These are phyloP conservation scores for Fragaria nilgerrensis DNA, from an alignment of 306 rosid genomes.

Conservation along the genomic window DNA sequence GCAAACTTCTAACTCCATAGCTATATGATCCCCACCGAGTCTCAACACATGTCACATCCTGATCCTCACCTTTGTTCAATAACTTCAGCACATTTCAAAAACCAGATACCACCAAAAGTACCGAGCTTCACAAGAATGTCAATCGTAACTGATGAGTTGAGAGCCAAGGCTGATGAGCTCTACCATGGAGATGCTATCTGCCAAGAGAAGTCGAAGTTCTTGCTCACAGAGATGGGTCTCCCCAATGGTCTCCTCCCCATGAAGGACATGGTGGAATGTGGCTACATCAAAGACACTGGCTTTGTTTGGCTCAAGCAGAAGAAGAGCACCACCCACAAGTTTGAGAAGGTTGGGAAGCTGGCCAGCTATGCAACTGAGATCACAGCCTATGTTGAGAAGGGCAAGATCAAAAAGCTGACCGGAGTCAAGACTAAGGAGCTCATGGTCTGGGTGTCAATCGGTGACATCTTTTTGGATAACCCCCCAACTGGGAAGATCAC, in stretches of 20 bases:
- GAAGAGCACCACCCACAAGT: slow-evolving; percentile 61
- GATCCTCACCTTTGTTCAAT: not conserved
- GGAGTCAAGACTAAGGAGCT: slow-evolving; percentile 93
- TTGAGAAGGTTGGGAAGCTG: slow-evolving; percentile 65
- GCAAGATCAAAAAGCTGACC: slow-evolving; percentile 68
- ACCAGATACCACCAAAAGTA: not conserved
- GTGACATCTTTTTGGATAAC: slow-evolving; percentile 65
- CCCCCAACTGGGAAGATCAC: slow-evolving; percentile 76
- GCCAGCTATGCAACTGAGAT: slow-evolving; percentile 64
- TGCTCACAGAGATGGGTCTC: slow-evolving; percentile 56
- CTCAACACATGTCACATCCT: not conserved
- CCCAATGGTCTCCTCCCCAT: slow-evolving; percentile 79
- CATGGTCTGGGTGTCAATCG: slow-evolving; percentile 61
- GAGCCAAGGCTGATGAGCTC: slow-evolving; percentile 51
- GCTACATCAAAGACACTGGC: slow-evolving; percentile 57
- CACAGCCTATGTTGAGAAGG: slow-evolving; percentile 52
- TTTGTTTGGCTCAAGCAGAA: slow-evolving; percentile 92
- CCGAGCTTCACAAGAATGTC: slow-evolving; percentile 36
- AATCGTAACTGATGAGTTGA: slow-evolving; percentile 45
- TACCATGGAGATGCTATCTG: slow-evolving; percentile 69
- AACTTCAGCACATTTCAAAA: not conserved
- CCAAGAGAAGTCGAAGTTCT: slow-evolving; percentile 48
- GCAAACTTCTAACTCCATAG: slow-evolving; percentile 10
- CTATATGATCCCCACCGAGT: slow-evolving; percentile 39
- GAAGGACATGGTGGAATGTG: slow-evolving; percentile 75